These are phyloP conservation scores for Colletotrichum lentis DNA, from an alignment of 2,329 filamentous ascomycete species.

Conservation along the genomic window DNA sequence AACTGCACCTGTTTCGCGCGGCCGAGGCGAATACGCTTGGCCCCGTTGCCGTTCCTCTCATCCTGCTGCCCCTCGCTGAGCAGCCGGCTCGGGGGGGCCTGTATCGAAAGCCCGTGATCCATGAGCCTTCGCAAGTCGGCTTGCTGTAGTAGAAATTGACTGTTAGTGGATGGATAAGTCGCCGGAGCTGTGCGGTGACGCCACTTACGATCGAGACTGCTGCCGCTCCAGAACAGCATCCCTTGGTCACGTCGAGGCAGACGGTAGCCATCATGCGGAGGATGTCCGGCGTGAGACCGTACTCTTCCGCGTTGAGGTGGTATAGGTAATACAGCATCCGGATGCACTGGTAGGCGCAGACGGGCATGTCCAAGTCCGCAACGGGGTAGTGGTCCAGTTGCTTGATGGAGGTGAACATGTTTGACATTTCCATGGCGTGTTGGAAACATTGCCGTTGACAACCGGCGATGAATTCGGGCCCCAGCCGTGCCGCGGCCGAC, in stretches of 20 bases:
- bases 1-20: conserved; percentile 34
- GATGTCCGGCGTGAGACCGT: conserved; percentile 55
- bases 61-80: conserved; percentile 42
- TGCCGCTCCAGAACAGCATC: conserved; percentile 61
- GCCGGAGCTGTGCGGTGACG: not conserved
- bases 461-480: conserved; percentile 58
- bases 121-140: conserved; percentile 63
- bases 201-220: conserved; percentile 51
- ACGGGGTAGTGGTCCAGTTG: conserved; percentile 61
- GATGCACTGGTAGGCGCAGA: conserved; percentile 64
- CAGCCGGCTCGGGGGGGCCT: conserved; percentile 45
- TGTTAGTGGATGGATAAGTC: conserved; percentile 29
- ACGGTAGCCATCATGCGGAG: conserved; percentile 60
- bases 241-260: conserved; percentile 60
- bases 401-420: conserved; percentile 62
- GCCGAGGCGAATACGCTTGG: conserved; percentile 27
- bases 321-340: conserved; percentile 62
- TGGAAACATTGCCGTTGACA: conserved; percentile 62
- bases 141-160: conserved; percentile 39
- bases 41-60: conserved; percentile 21
- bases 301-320: conserved; percentile 54
- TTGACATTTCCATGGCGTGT: conserved; percentile 63
- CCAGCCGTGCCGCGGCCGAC: conserved; percentile 54
- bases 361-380: conserved; percentile 63
- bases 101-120: conserved; percentile 51